Evolutionary conservation across 2,329 filamentous ascomycete species (phyloP).

Genomic region (Venturia carpophila): DNA sequence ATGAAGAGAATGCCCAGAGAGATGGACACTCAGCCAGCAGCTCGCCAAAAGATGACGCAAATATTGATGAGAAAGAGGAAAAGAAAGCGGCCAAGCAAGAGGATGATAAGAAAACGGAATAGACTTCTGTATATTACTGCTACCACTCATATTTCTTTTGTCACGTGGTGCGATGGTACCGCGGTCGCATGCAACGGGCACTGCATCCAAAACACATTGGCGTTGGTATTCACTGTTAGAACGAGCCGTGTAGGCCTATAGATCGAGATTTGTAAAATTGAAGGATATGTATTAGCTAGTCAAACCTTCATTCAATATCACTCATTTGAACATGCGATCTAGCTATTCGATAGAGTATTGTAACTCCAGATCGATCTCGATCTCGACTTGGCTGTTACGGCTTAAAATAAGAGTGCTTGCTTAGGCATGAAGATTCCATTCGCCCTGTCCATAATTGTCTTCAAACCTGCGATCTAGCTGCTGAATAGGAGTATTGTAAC

Average conservation of each 20-base stretch:
- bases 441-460: not conserved
- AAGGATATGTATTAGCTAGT: not conserved
- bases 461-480: too few relatives aligned
- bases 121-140: not conserved
- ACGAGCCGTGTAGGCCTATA: constrained; percentile 5
- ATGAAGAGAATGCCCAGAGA: constrained; percentile 92
- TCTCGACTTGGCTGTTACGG: too few relatives aligned
- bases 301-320: not conserved
- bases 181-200: not conserved
- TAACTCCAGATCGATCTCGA: too few relatives aligned
- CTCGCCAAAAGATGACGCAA: constrained; percentile 74
- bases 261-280: constrained; percentile 1
- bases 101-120: constrained; percentile 3
- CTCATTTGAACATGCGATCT: not conserved
- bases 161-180: not conserved
- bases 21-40: constrained; percentile 48
- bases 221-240: constrained; percentile 6
- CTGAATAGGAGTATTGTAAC: too few relatives aligned
- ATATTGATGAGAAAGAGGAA: constrained; percentile 93
- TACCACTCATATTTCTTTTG: not conserved
- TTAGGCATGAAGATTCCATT: too few relatives aligned
- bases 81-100: constrained; percentile 2
- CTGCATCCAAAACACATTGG: not conserved
- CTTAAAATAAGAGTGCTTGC: too few relatives aligned
- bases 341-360: too few relatives aligned